Conservation (phyloP, 2,329 filamentous ascomycete genomes). For the Triangularia setosa region DNA sequence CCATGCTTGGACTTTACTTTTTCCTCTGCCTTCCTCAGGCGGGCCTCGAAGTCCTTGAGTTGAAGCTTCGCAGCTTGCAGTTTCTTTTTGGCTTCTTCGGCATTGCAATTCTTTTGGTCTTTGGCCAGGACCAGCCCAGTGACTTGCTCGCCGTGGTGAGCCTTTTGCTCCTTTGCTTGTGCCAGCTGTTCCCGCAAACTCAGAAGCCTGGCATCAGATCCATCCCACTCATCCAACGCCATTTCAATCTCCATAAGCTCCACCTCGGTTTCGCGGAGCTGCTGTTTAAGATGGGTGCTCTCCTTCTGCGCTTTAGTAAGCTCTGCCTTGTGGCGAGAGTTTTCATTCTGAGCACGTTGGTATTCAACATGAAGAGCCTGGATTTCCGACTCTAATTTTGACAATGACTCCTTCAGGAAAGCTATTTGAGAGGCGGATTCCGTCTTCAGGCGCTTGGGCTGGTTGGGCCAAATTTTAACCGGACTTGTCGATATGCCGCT, state of each 20-base stretch:
- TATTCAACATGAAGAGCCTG: constrained; percentile 47
- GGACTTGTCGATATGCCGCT: too few species aligned
- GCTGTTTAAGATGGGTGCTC: constrained; percentile 33
- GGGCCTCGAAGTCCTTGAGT: constrained; percentile 39
- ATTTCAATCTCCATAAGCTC: constrained; percentile 50
- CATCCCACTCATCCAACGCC: constrained; percentile 63
- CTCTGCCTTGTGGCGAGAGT: constrained; percentile 46
- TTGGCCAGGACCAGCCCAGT: constrained; percentile 50
- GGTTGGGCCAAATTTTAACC: constrained; percentile 18
- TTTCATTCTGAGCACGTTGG: constrained; percentile 43
- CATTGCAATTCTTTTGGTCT: constrained; percentile 44
- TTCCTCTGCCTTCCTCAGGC: constrained; percentile 52
- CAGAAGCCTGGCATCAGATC: constrained; percentile 63
- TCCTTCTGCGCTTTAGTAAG: constrained; percentile 42
- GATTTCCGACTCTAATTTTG: constrained; percentile 54
- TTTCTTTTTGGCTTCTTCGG: constrained; percentile 38
- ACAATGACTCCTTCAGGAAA: constrained; percentile 46
- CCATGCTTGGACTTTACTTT: constrained; percentile 48
- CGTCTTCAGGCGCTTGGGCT: constrained; percentile 68
- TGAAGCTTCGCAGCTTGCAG: constrained; percentile 32
- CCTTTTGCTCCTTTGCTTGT: constrained; percentile 42
- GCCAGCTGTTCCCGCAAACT: constrained; percentile 55
- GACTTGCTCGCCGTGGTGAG: constrained; percentile 44
- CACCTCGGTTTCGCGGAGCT: constrained; percentile 58
- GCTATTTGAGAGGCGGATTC: constrained; percentile 65